Conservation (phyloP, 2,329 filamentous ascomycete genomes). For the Neofusicoccum laricinum region DNA sequence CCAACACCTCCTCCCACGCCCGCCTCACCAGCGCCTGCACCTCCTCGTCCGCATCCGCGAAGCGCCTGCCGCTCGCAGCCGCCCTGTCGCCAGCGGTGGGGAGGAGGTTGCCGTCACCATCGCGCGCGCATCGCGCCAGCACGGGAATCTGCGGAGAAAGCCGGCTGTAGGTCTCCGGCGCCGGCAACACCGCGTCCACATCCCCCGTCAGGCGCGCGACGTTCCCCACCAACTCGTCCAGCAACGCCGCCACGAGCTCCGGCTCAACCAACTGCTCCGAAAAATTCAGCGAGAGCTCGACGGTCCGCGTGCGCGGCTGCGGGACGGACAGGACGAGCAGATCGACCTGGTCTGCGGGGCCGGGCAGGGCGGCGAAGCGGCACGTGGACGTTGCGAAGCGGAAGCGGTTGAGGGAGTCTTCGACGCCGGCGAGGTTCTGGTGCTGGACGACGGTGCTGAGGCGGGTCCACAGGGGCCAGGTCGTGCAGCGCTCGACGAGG, state of each 20-base stretch:
- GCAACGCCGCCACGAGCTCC: slow-evolving; percentile 51
- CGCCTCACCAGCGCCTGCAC: slow-evolving; percentile 32
- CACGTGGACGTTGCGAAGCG: slow-evolving; percentile 28
- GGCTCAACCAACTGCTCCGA: slow-evolving; percentile 48
- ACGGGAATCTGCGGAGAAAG: neutral
- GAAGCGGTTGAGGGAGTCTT: slow-evolving; percentile 43
- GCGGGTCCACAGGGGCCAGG: slow-evolving; percentile 37
- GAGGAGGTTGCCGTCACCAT: neutral
- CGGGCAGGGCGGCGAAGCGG: slow-evolving; percentile 29
- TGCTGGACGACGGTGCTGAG: slow-evolving; percentile 35
- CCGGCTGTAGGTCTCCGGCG: slow-evolving; percentile 16
- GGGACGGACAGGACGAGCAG: slow-evolving; percentile 30
- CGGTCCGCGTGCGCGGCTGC: slow-evolving; percentile 21
- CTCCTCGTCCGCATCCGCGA: slow-evolving; percentile 19
- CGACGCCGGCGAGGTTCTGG: slow-evolving; percentile 39
- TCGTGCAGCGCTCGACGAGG: slow-evolving; percentile 33
- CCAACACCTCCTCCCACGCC: slow-evolving; percentile 22
- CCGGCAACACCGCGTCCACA: slow-evolving; percentile 26
- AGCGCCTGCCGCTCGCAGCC: neutral
- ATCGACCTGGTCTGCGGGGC: slow-evolving; percentile 34
- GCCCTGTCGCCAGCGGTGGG: neutral
- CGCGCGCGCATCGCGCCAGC: neutral
- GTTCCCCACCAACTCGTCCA: slow-evolving; percentile 31
- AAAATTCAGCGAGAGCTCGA: slow-evolving; percentile 26
- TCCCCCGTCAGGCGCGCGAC: slow-evolving; percentile 27